Evolutionary conservation across 495 filamentous ascomycete genomes (phyloP).

Genomic region (Aspergillus diversus): DNA sequence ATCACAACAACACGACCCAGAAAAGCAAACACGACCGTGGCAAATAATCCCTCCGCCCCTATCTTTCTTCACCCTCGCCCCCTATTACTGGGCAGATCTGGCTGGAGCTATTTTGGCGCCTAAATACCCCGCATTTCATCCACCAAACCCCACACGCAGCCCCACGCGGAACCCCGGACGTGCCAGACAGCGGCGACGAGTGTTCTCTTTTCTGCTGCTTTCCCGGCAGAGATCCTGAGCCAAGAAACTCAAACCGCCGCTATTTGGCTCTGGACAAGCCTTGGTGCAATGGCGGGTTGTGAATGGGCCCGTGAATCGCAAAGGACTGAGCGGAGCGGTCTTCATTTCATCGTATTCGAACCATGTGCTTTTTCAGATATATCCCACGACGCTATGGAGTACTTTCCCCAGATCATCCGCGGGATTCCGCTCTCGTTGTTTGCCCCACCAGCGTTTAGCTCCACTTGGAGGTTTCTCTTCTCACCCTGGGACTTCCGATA

Average conservation of each 20-base stretch:
- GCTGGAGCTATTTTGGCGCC: not conserved
- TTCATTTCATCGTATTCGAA: no score
- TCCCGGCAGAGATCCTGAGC: not conserved
- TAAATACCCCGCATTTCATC: constrained; percentile 7
- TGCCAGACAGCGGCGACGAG: not conserved
- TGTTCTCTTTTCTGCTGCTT: not conserved
- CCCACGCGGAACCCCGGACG: not conserved
- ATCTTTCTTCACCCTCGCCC: not conserved
- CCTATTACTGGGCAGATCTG: not conserved
- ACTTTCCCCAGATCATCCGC: not conserved
- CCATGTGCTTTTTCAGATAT: no score
- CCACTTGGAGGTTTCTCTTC: not conserved
- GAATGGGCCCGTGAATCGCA: no score
- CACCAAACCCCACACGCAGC: not conserved
- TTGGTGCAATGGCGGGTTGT: no score
- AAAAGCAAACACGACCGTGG: not conserved
- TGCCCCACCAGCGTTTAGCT: not conserved
- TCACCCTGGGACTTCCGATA: not conserved
- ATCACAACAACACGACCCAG: not conserved
- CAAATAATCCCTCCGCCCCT: not conserved
- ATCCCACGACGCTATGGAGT: not conserved
- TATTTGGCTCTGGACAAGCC: not conserved
- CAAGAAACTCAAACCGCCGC: not conserved
- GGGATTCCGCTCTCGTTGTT: not conserved
- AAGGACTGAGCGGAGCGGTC: no score